Evolutionary conservation across 306 rosid species (phyloP).

Genomic region (Canavalia gladiata): DNA sequence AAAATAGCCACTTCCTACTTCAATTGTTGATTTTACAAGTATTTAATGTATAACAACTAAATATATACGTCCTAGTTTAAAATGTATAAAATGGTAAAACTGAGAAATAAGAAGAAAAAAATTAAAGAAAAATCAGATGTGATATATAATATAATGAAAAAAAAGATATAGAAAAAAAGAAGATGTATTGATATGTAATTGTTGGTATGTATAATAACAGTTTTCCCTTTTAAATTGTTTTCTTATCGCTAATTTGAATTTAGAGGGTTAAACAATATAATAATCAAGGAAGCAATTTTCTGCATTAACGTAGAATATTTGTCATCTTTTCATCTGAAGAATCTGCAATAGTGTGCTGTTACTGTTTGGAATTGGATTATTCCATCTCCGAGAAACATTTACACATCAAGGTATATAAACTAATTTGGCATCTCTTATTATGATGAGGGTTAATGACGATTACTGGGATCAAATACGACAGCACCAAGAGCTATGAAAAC

Average conservation of each 20-base stretch:
- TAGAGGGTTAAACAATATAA: slow-evolving; percentile 1
- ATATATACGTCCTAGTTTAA: background rate
- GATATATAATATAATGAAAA: no score
- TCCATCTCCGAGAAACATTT: background rate
- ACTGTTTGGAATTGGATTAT: slow-evolving; percentile 8
- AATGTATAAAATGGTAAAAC: no score
- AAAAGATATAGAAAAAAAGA: no score
- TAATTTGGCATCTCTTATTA: slow-evolving; percentile 17
- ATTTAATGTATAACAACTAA: background rate
- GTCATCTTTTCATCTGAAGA: background rate
- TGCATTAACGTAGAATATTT: background rate
- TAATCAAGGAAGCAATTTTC: background rate
- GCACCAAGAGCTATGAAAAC: slow-evolving; percentile 68
- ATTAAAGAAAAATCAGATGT: no score
- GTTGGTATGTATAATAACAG: no score
- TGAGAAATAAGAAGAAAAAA: no score
- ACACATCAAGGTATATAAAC: background rate
- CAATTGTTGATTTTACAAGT: background rate
- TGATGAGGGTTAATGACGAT: slow-evolving; percentile 49
- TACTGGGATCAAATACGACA: slow-evolving; percentile 60
- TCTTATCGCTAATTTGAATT: background rate
- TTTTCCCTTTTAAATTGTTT: background rate
- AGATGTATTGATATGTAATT: no score
- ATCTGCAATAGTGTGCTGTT: background rate
- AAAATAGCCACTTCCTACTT: background rate